Base-by-base conservation (phyloP, 2,329 filamentous ascomycete species). In the Leptoxyphium fumago region DNA sequence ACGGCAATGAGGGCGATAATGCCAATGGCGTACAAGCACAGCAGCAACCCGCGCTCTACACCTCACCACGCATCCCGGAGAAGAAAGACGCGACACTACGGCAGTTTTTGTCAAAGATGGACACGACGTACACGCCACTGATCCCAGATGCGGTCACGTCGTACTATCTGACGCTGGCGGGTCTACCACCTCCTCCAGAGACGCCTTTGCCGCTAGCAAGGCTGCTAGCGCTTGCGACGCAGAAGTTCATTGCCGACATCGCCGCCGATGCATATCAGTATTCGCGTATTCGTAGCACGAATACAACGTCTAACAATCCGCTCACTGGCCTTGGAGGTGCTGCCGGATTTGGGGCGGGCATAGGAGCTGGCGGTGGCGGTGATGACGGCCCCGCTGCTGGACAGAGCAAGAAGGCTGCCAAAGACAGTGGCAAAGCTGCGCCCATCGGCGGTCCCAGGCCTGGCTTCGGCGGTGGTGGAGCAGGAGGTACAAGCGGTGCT, bases 261-360 rank as follows among this genome's bases (percentile, higher is more conserved):
- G 91, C 91, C 1, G 88, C 91, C 45, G 91, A 98, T 63, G 87
- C 91, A 2, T 98, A 98, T 64, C 91, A 98, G 66, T 96, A 95
- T 72, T 87, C 83, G 48, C 85, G 89, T 43, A 96, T 98, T 58
- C 82, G 91, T 36, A 84, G 85, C n/a, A 89, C 84, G 17, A 93
- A 91, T 60, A 87, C 82, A 46, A 88, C 84, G 50, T 80, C 81
- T 10, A 94, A 88, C 61, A 95, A 94, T 64, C 84, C 86, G 1
- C 88, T 95, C 78, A 85, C 85, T 47, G 86, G 82, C 52, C 72
- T 93, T 13, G 85, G 83, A 46, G 84, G 81, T 1, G 80, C 78
- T 1, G 81, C 79, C 0, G 82, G 80, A 10, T 82, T 84, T 26
- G 79, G 78, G 0, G 78, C 82, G 55, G 50, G 50, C n/a, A 63